These are phyloP conservation scores for Tetraselmis striata DNA, from an alignment of 139 green algal genomes.

Conservation along the genomic window DNA sequence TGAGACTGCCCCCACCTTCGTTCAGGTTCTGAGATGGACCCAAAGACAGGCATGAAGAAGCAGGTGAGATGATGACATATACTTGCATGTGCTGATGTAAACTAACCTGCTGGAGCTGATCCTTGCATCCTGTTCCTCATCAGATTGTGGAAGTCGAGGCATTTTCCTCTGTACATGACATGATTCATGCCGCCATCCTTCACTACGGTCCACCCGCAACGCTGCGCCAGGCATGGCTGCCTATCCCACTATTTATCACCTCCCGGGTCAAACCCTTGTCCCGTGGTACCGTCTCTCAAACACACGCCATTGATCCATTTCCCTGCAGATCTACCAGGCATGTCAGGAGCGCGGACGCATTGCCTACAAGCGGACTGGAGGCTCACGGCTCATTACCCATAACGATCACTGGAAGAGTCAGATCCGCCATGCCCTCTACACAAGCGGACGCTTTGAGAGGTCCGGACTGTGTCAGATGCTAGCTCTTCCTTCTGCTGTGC, in stretches of 20 bases:
- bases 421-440: constrained; percentile 58
- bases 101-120: neutral
- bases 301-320: neutral
- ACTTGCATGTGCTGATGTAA: neutral
- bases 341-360: constrained; percentile 43
- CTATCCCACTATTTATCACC: neutral
- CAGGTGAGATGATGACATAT: neutral
- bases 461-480: neutral
- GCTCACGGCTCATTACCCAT: constrained; percentile 51
- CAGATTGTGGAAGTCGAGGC: constrained; percentile 43
- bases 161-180: constrained; percentile 44
- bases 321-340: constrained; percentile 39
- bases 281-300: neutral
- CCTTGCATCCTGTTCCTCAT: neutral
- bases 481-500: neutral
- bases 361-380: constrained; percentile 46
- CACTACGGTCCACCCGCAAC: constrained; percentile 25
- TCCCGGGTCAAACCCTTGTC: neutral
- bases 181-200: constrained; percentile 51
- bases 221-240: constrained; percentile 30
- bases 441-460: constrained; percentile 40
- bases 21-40: neutral
- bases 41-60: neutral
- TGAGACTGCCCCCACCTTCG: neutral
- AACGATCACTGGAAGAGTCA: constrained; percentile 65